These are phyloP conservation scores for Saccharomyces pastorianus DNA, from an alignment of 1,139 yeast species.

Conservation along the genomic window DNA sequence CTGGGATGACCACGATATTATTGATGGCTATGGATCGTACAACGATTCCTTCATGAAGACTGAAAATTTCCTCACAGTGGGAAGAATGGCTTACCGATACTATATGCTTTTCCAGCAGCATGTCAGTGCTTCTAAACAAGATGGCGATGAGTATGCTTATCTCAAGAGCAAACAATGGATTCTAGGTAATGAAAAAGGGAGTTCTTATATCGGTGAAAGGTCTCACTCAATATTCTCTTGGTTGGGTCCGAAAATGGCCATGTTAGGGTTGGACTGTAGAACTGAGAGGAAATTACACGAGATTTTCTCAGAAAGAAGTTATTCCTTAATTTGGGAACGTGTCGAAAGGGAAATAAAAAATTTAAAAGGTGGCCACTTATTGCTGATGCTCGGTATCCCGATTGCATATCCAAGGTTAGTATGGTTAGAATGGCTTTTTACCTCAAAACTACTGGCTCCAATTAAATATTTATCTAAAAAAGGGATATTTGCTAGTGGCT, in stretches of 20 bases:
- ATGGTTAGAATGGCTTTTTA: conserved; percentile 72
- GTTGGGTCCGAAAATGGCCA: conserved; percentile 63
- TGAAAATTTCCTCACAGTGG: conserved; percentile 60
- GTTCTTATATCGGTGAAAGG: conserved; percentile 52
- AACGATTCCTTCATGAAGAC: conserved; percentile 64
- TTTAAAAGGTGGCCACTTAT: conserved; percentile 57
- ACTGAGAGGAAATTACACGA: conserved; percentile 69
- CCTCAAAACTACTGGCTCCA: conserved; percentile 56
- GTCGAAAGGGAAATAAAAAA: conserved; percentile 44
- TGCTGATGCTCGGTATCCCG: conserved; percentile 87
- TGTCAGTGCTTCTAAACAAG: conserved; percentile 41
- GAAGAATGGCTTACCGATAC: conserved; percentile 71
- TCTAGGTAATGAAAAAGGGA: conserved; percentile 42
- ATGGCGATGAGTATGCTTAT: conserved; percentile 25
- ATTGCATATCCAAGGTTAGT: conserved; percentile 89
- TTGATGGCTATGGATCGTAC: conserved; percentile 93
- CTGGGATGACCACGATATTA: conserved; percentile 86
- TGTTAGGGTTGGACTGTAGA: conserved; percentile 83
- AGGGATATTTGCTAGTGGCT: conserved; percentile 57
- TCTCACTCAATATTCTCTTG: conserved; percentile 64
- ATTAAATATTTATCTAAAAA: conserved; percentile 58
- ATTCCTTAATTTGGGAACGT: conserved; percentile 53
- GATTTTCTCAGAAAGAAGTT: conserved; percentile 50
- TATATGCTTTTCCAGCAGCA: conserved; percentile 91
- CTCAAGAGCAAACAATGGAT: conserved; percentile 52